A percentile compares a stretch with the other conserved stretches of the same genome.
Evolutionary conservation across 2,329 filamentous ascomycete genomes (phyloP).

Genomic region (Cyphellophora attinorum): DNA sequence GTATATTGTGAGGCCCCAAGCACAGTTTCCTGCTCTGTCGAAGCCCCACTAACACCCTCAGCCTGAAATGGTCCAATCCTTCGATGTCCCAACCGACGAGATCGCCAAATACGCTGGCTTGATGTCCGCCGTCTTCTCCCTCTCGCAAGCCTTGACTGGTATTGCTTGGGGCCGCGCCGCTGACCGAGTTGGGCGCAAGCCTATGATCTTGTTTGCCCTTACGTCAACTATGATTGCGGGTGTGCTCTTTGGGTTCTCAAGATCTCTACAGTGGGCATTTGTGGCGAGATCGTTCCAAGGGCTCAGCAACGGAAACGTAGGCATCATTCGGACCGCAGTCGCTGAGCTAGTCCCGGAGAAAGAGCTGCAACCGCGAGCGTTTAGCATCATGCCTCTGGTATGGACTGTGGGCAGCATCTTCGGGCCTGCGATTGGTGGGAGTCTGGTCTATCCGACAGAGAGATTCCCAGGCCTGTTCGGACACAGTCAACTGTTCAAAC

Average conservation of each 20-base stretch:
- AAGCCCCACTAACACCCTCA: constrained; percentile 27
- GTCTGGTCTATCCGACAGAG: constrained; percentile 69
- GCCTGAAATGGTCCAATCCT: constrained; percentile 75
- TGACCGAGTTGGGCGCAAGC: constrained; percentile 73
- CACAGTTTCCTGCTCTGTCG: constrained; percentile 1
- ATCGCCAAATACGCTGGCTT: constrained; percentile 75
- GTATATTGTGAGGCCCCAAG: constrained; percentile 30
- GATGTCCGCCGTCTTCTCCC: constrained; percentile 61
- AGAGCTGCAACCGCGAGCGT: constrained; percentile 78
- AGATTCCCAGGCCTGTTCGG: constrained; percentile 66
- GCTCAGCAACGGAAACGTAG: constrained; percentile 81
- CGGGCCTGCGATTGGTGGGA: constrained; percentile 78
- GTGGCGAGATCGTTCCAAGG: constrained; percentile 68
- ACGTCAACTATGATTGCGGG: constrained; percentile 72
- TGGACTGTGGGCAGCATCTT: constrained; percentile 85
- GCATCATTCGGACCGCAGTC: constrained; percentile 84
- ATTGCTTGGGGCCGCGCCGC: constrained; percentile 68
- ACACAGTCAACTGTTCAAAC: constrained; percentile 55
- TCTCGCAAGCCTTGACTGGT: constrained; percentile 62
- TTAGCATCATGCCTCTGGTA: constrained; percentile 84
- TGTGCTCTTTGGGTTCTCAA: constrained; percentile 75
- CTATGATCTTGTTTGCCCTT: constrained; percentile 64
- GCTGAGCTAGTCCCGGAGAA: constrained; percentile 85
- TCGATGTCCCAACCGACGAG: constrained; percentile 60
- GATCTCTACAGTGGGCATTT: constrained; percentile 70